Base-by-base conservation (phyloP, 495 filamentous ascomycete species). In the Penicillium egyptiacum region DNA sequence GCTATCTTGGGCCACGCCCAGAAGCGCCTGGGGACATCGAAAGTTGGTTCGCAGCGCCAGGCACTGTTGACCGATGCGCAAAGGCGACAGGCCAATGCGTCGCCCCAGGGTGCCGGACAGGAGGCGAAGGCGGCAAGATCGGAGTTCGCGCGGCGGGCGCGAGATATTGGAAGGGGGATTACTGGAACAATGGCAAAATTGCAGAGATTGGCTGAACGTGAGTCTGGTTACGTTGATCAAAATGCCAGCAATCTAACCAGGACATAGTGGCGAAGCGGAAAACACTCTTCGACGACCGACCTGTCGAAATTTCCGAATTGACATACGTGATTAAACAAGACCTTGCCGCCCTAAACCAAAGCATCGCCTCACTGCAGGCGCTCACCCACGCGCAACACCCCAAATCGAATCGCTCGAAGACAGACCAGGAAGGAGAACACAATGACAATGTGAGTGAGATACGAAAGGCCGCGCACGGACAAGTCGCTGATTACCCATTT, bases 291-390 rank as follows among this genome's bases (percentile, higher is more conserved):
- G 94, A 98, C 70, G 94, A 98, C 75, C 83, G 89, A 70, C 92
- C 94, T 2, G 88, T 96, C 37, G 94, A 98, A 72, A 97, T 98
- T 74, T 91, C 92, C 69, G 91, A 98, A 65, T 84, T 98, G 71
- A 94, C 92, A 10, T 96, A 89, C 64, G 85, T 96, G 69, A 97
- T 98, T 75, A 98, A 98, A 73, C 94, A 98, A 80, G 95, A 98
- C 66, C 83, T 98, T 25, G 89, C 92, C 0, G 85, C 88, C 11
- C 74, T 98, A 55, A 97, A 96, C 71, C 81, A 87, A 56, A 86
- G 93, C 68, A 98, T 98, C 66, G 86, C 87, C 44, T 80, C 77
- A 19, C 75, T 98, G 39, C 90, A 96, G 68, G 74, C 83, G 3
- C 81, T 97, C 19, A 85, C 83, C 0, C 76, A 82, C 31, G 75